These are phyloP conservation scores for Alternaria brassicicola DNA, from an alignment of 2,329 filamentous ascomycete genomes.

Conservation along the genomic window DNA sequence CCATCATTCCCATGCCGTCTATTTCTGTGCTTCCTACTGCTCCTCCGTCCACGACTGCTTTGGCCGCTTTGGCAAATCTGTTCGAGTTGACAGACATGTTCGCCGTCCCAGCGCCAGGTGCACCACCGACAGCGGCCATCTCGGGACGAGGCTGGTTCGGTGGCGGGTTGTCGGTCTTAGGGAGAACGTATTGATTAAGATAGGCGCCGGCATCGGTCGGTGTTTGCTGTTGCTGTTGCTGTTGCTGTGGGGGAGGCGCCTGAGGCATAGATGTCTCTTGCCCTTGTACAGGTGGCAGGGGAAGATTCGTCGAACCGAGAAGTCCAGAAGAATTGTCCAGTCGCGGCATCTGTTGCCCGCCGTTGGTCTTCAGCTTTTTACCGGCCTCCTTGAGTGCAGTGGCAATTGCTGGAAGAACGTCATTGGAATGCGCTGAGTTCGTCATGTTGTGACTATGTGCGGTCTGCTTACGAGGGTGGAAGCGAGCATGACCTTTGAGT, in stretches of 20 bases:
- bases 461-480: conserved; percentile 36
- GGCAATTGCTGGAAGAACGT: conserved; percentile 44
- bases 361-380: conserved; percentile 39
- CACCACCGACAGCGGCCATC: conserved; percentile 46
- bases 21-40: conserved; percentile 40
- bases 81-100: conserved; percentile 39
- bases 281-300: conserved; percentile 32
- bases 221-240: conserved; percentile 39
- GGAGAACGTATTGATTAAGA: conserved; percentile 46
- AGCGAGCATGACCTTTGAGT: conserved; percentile 36
- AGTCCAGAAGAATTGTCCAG: conserved; percentile 31
- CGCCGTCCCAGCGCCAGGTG: conserved; percentile 39
- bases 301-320: conserved; percentile 30
- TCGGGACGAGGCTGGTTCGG: conserved; percentile 42
- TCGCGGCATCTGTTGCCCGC: conserved; percentile 33
- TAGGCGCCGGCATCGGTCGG: conserved; percentile 44
- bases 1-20: conserved; percentile 44
- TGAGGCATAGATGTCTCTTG: conserved; percentile 24
- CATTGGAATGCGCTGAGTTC: conserved; percentile 31
- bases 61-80: conserved; percentile 43
- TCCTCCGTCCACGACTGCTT: conserved; percentile 43
- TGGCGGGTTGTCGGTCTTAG: conserved; percentile 43
- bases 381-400: conserved; percentile 47
- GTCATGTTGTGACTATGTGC: conserved; percentile 20
- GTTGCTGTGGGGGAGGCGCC: conserved; percentile 26